Conservation (phyloP, 73 alveolate species). For the Breviolum minutum region DNA sequence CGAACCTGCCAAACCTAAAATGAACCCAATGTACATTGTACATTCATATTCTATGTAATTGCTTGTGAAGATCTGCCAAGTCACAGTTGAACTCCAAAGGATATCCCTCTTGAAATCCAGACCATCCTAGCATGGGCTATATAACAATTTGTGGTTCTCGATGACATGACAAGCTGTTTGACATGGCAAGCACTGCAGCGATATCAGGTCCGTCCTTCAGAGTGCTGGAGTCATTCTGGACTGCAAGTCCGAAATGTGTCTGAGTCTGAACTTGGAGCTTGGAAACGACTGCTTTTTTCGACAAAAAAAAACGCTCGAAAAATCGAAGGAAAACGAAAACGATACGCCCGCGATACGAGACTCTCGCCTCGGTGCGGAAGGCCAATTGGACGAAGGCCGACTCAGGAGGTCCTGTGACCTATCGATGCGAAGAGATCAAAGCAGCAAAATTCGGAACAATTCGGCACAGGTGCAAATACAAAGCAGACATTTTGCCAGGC, state of each 20-base stretch:
- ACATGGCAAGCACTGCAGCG: too few relatives aligned
- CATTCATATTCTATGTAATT: too few relatives aligned
- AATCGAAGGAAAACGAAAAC: neutral
- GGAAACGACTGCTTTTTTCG: too few relatives aligned
- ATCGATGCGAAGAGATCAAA: neutral
- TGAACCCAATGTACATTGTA: neutral
- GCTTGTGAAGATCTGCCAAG: neutral
- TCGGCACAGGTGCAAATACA: too few relatives aligned
- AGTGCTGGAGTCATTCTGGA: too few relatives aligned
- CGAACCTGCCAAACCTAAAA: neutral
- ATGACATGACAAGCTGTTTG: too few relatives aligned
- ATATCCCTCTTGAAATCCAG: slow-evolving; percentile 27
- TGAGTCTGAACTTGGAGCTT: too few relatives aligned
- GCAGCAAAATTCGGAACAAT: too few relatives aligned
- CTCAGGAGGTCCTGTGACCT: slow-evolving; percentile 64
- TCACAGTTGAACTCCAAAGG: slow-evolving; percentile 13
- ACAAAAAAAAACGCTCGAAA: too few relatives aligned
- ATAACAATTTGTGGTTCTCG: neutral
- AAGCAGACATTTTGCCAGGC: too few relatives aligned
- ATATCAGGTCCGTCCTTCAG: too few relatives aligned
- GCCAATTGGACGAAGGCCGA: slow-evolving; percentile 58
- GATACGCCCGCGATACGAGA: neutral
- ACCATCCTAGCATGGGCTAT: neutral
- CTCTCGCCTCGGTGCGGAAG: slow-evolving; percentile 41
- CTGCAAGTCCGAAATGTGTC: too few relatives aligned